A percentile compares a stretch with the other conserved stretches of the same genome.
Conservation (phyloP, 2,329 filamentous ascomycete genomes). For the Leptoxyphium fumago region DNA sequence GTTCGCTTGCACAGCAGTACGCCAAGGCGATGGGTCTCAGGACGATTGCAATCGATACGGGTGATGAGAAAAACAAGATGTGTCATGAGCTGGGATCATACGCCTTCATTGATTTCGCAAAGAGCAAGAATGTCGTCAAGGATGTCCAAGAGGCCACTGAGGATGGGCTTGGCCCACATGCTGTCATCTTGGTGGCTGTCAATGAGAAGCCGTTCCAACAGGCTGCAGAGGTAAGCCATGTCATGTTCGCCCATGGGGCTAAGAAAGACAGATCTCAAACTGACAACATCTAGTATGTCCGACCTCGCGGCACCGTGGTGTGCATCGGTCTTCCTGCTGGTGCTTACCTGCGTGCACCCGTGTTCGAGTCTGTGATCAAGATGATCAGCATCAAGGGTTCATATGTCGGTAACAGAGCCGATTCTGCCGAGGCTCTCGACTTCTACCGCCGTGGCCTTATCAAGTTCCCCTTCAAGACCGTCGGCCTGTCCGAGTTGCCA, state of each 20-base stretch:
- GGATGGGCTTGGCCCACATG: conserved; percentile 73
- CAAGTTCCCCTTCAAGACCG: conserved; percentile 72
- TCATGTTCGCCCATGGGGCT: not conserved
- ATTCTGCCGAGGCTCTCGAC: conserved; percentile 77
- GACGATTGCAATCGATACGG: conserved; percentile 68
- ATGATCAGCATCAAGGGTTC: conserved; percentile 89
- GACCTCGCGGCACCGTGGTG: conserved; percentile 66
- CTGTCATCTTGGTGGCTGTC: conserved; percentile 73
- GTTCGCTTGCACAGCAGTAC: conserved; percentile 69
- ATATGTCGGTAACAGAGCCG: conserved; percentile 85
- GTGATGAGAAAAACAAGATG: conserved; percentile 64
- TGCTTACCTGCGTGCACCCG: conserved; percentile 66
- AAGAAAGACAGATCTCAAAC: not conserved
- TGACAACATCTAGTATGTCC: conserved; percentile 49
- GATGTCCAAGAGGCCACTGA: conserved; percentile 71
- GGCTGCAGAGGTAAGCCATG: conserved; percentile 43
- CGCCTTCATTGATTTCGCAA: conserved; percentile 67
- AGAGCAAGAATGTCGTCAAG: conserved; percentile 60
- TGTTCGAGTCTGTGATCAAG: conserved; percentile 76
- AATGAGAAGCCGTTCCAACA: conserved; percentile 92
- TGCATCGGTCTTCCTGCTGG: conserved; percentile 78
- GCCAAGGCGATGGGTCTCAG: conserved; percentile 79
- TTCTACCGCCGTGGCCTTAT: conserved; percentile 77
- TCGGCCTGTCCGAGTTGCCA: conserved; percentile 65
- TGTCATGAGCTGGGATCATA: conserved; percentile 54